phyloP scores from a whole-genome alignment of 2,329 filamentous ascomycete species.

The Penicillium sp. region DNA sequence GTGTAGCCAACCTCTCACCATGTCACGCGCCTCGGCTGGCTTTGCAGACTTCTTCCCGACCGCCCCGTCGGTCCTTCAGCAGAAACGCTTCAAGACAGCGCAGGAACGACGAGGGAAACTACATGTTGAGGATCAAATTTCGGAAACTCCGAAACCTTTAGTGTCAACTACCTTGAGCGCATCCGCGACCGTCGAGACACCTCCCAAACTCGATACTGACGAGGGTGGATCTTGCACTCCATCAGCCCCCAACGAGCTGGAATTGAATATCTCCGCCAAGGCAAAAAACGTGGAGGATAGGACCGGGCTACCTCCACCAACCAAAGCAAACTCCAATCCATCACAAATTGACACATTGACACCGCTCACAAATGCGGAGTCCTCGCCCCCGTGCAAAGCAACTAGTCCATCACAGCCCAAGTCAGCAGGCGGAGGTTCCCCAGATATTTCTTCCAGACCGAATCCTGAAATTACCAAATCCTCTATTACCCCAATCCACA shows the following conservation, averaged over 20 bases:
- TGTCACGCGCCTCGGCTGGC: slow-evolving; percentile 78
- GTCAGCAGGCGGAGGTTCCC: slow-evolving; percentile 33
- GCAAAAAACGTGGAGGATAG: slow-evolving; percentile 67
- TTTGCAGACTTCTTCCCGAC: slow-evolving; percentile 86
- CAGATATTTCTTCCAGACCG: slow-evolving; percentile 30
- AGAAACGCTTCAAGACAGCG: slow-evolving; percentile 48
- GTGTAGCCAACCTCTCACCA: slow-evolving; percentile 54
- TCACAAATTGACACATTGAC: slow-evolving; percentile 57
- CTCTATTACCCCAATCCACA: slow-evolving; percentile 43
- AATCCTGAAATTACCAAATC: slow-evolving; percentile 31
- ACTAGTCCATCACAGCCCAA: slow-evolving; percentile 53
- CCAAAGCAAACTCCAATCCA: slow-evolving; percentile 58
- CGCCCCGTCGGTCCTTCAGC: slow-evolving; percentile 63
- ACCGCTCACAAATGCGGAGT: slow-evolving; percentile 65
- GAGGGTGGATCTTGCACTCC: slow-evolving; percentile 18
- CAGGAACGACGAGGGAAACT: slow-evolving; percentile 59
- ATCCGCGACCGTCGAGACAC: slow-evolving; percentile 15
- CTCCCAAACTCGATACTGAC: slow-evolving; percentile 13
- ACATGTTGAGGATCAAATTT: slow-evolving; percentile 29
- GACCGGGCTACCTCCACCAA: slow-evolving; percentile 52
- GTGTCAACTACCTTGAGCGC: slow-evolving; percentile 9
- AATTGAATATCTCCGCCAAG: slow-evolving; percentile 71
- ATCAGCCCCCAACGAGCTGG: slow-evolving; percentile 59
- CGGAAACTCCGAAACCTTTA: slow-evolving; percentile 8
- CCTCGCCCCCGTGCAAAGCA: slow-evolving; percentile 59